These are phyloP conservation scores for Candida sp. DNA, from an alignment of 1,139 yeast species.

Conservation along the genomic window DNA sequence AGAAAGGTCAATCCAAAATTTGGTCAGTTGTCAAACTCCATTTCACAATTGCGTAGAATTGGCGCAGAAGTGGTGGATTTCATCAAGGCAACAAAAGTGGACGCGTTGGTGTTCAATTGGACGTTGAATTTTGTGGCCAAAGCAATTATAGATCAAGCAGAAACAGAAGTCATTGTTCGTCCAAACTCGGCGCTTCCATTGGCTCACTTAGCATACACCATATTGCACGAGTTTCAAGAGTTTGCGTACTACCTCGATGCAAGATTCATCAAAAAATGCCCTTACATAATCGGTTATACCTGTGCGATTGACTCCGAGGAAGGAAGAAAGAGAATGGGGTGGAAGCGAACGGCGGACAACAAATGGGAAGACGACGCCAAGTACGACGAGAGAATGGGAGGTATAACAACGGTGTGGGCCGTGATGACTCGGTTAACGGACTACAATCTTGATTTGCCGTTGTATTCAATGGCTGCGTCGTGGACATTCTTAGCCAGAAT, in stretches of 20 bases:
- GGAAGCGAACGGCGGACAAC: conserved; percentile 61
- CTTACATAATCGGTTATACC: conserved; percentile 81
- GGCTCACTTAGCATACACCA: conserved; percentile 63
- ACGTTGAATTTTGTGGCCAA: conserved; percentile 82
- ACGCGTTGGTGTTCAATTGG: conserved; percentile 68
- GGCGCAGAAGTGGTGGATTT: conserved; percentile 53
- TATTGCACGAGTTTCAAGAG: conserved; percentile 65
- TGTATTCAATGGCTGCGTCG: conserved; percentile 47
- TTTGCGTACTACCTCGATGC: conserved; percentile 73
- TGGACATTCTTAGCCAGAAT: conserved; percentile 81
- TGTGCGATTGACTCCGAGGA: conserved; percentile 80
- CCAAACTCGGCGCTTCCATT: conserved; percentile 83
- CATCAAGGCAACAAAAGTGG: conserved; percentile 47
- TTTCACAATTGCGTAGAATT: conserved; percentile 57
- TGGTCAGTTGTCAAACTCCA: conserved; percentile 87
- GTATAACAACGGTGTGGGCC: conserved; percentile 82
- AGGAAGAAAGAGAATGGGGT: conserved; percentile 88
- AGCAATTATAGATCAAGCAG: conserved; percentile 89
- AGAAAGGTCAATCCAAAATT: conserved; percentile 86
- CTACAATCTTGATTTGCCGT: conserved; percentile 18
- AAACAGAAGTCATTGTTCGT: conserved; percentile 85
- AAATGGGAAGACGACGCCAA: conserved; percentile 81
- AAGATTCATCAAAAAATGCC: conserved; percentile 90
- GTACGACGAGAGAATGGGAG: conserved; percentile 86
- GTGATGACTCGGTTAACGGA: conserved; percentile 59